phyloP scores from a whole-genome alignment of 805 yeast species.

The Candida dajiaensis region DNA sequence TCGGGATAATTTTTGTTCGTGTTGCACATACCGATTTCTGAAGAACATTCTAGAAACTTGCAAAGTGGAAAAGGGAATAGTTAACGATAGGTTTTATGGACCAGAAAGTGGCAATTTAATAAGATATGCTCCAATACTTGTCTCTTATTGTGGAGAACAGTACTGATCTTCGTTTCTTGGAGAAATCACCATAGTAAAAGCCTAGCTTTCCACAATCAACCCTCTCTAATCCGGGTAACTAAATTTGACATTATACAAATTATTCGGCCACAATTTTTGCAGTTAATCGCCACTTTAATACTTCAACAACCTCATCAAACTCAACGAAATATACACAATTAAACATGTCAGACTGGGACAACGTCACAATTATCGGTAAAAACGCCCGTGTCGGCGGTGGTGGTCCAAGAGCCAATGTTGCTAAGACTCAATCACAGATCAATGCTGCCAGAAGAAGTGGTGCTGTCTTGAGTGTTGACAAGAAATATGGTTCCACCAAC shows the following conservation, averaged over 20 bases:
- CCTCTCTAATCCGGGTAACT: background rate
- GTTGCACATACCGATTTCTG: background rate
- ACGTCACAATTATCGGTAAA: conserved; percentile 82
- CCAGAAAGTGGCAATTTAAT: no score
- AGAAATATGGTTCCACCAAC: conserved; percentile 75
- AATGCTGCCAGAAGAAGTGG: conserved; percentile 96
- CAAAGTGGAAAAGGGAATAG: background rate
- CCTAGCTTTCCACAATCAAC: no score
- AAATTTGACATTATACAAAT: background rate
- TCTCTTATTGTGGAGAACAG: no score
- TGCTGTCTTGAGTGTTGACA: conserved; percentile 82
- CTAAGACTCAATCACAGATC: conserved; percentile 68
- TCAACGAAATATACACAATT: background rate
- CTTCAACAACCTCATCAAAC: background rate
- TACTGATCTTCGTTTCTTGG: no score
- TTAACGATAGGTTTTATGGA: background rate
- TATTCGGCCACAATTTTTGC: background rate
- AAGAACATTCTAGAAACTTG: background rate
- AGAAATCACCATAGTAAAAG: no score
- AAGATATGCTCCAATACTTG: no score
- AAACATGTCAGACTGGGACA: conserved; percentile 79
- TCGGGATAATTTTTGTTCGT: background rate
- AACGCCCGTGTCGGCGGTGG: conserved; percentile 84
- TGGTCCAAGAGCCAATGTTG: conserved; percentile 83
- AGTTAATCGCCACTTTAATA: background rate